These are phyloP conservation scores for Arthrobotrys musiformis DNA, from an alignment of 2,329 filamentous ascomycete genomes.

Conservation along the genomic window DNA sequence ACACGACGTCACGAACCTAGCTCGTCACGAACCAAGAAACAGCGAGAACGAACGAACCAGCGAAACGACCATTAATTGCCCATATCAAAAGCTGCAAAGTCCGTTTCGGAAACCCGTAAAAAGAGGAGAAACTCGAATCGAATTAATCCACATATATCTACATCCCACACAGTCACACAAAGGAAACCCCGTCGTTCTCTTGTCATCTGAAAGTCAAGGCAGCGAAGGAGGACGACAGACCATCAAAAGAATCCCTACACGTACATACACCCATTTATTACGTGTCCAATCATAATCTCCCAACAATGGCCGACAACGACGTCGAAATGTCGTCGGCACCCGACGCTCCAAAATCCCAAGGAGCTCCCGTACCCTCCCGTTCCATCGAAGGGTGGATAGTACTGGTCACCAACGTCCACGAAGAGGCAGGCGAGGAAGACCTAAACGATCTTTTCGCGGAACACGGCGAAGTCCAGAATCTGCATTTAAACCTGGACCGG, in stretches of 20 bases:
- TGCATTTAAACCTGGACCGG: slow-evolving; percentile 84
- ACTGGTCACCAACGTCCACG: slow-evolving; percentile 85
- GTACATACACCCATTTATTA: background rate
- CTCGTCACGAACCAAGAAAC: background rate
- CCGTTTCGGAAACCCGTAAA: too few relatives aligned
- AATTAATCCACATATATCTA: slow-evolving; percentile 9
- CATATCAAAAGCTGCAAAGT: slow-evolving; percentile 3
- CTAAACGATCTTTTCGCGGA: slow-evolving; percentile 84
- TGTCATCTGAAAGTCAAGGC: background rate
- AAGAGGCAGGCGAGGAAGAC: slow-evolving; percentile 85
- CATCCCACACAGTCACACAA: slow-evolving; percentile 9
- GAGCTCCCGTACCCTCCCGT: slow-evolving; percentile 77
- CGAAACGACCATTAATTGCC: background rate
- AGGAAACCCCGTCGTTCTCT: background rate
- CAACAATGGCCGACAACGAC: slow-evolving; percentile 47
- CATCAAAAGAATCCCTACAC: background rate
- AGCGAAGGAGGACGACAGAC: background rate
- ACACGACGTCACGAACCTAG: slow-evolving; percentile 28
- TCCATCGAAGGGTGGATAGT: slow-evolving; percentile 92
- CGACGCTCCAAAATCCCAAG: slow-evolving; percentile 6
- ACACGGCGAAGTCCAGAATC: slow-evolving; percentile 86
- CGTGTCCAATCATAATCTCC: background rate
- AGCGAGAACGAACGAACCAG: background rate
- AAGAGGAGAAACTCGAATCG: slow-evolving; percentile 10
- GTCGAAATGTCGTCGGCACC: slow-evolving; percentile 45